These are phyloP conservation scores for Trichoderma cornu-damae DNA, from an alignment of 2,329 filamentous ascomycete species.

Conservation along the genomic window DNA sequence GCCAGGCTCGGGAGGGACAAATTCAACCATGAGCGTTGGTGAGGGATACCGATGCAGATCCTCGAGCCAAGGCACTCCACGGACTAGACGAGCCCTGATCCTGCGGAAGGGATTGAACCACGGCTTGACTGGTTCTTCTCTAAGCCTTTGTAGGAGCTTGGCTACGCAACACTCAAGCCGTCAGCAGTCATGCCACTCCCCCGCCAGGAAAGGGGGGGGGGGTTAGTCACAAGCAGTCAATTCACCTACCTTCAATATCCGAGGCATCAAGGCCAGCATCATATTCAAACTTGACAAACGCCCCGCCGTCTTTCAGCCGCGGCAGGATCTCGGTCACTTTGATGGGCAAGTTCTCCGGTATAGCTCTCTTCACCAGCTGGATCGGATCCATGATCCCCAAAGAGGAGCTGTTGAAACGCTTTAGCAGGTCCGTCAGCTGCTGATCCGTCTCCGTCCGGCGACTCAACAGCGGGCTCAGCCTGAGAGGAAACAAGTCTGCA, in stretches of 20 bases:
- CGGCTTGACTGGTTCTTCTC: slow-evolving; percentile 68
- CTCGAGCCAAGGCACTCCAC: slow-evolving; percentile 87
- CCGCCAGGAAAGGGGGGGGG: too few species aligned
- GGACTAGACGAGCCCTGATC: slow-evolving; percentile 67
- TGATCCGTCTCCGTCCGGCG: slow-evolving; percentile 43
- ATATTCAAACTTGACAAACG: slow-evolving; percentile 79
- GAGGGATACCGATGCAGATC: slow-evolving; percentile 82
- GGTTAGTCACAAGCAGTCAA: neutral
- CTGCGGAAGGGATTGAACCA: slow-evolving; percentile 82
- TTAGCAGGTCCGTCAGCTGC: slow-evolving; percentile 47
- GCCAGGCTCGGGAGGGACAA: slow-evolving; percentile 69
- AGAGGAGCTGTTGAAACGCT: slow-evolving; percentile 47
- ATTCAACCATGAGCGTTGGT: slow-evolving; percentile 73
- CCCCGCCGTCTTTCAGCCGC: slow-evolving; percentile 83
- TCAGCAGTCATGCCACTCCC: neutral
- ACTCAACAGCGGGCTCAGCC: slow-evolving; percentile 49
- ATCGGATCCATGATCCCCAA: slow-evolving; percentile 50
- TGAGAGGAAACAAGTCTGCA: slow-evolving; percentile 76
- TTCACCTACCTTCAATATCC: slow-evolving; percentile 39
- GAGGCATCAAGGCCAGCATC: slow-evolving; percentile 36
- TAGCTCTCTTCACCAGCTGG: slow-evolving; percentile 53
- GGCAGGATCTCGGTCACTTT: slow-evolving; percentile 78
- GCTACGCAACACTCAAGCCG: slow-evolving; percentile 30
- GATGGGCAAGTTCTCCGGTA: slow-evolving; percentile 57
- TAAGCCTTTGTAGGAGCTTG: slow-evolving; percentile 57